Conservation (phyloP, 2,329 filamentous ascomycete species). For the Ceratocystis colombiana region DNA sequence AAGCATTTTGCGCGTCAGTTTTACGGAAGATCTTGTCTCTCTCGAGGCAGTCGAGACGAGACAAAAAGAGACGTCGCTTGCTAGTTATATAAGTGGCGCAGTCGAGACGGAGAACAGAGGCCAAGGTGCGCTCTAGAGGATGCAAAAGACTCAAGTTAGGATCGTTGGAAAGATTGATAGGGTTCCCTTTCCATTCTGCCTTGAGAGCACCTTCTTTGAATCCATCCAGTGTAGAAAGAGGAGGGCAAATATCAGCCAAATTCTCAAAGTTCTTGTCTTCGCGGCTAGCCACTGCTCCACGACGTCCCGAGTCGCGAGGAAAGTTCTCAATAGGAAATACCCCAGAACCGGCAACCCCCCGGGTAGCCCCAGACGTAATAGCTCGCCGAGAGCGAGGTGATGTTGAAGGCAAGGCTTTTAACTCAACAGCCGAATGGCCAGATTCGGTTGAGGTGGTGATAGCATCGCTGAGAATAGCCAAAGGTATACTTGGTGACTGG, state of each 20-base stretch:
- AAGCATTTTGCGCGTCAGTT: conserved; percentile 92
- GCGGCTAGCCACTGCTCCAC: conserved; percentile 50
- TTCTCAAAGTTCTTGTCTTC: conserved; percentile 73
- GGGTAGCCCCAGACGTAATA: conserved; percentile 20
- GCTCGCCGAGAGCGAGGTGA: conserved; percentile 20
- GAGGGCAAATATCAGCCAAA: conserved; percentile 63
- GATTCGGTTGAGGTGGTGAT: conserved; percentile 12
- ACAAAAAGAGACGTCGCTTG: conserved; percentile 83
- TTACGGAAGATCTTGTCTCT: conserved; percentile 81
- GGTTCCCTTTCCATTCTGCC: conserved; percentile 76
- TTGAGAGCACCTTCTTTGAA: conserved; percentile 61
- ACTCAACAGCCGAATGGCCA: background rate
- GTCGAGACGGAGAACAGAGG: conserved; percentile 68
- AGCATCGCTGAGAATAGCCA: conserved; percentile 11
- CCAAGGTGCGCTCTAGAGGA: conserved; percentile 65
- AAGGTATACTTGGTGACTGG: background rate
- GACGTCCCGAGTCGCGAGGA: conserved; percentile 23
- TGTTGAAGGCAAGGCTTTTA: background rate
- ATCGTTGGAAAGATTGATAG: conserved; percentile 65
- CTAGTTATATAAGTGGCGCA: conserved; percentile 84
- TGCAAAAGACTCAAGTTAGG: conserved; percentile 62
- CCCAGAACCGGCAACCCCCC: conserved; percentile 23
- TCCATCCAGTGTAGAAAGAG: conserved; percentile 50
- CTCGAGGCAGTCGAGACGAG: conserved; percentile 55
- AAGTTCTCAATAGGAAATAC: conserved; percentile 23